These are phyloP conservation scores for Pseudoscleropodium purum DNA, from an alignment of 225 moss, liverwort and hornwort species.

Conservation along the genomic window DNA sequence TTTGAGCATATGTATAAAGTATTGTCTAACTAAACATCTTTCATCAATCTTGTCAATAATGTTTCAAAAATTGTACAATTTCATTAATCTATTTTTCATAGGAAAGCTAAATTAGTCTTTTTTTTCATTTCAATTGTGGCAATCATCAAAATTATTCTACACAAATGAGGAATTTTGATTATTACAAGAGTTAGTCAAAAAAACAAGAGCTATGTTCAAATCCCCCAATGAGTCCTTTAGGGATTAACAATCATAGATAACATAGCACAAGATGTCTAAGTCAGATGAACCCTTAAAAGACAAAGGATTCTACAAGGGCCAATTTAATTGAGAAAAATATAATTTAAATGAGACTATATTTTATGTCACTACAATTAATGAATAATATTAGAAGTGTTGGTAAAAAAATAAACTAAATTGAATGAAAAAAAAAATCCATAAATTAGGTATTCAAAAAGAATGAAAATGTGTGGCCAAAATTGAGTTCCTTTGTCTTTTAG, in stretches of 20 bases:
- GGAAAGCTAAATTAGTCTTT: too few species aligned
- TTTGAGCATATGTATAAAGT: too few species aligned
- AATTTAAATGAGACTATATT: not conserved
- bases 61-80: too few species aligned
- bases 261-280: not conserved
- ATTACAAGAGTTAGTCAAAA: too few species aligned
- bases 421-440: not conserved
- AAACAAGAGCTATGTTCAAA: too few species aligned
- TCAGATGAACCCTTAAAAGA: not conserved
- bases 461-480: not conserved
- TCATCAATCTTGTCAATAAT: too few species aligned
- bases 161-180: too few species aligned
- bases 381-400: not conserved
- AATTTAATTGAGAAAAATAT: not conserved
- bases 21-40: too few species aligned
- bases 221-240: too few species aligned
- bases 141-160: too few species aligned
- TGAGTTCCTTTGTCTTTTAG: not conserved
- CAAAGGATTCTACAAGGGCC: not conserved
- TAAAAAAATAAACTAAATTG: not conserved
- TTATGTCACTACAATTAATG: not conserved
- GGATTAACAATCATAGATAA: not conserved
- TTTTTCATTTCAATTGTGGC: too few species aligned
- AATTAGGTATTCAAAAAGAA: not conserved
- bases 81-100: too few species aligned